These are phyloP conservation scores for Phalaenopsis equestris DNA, from an alignment of 106 monocot genomes.

Conservation along the genomic window DNA sequence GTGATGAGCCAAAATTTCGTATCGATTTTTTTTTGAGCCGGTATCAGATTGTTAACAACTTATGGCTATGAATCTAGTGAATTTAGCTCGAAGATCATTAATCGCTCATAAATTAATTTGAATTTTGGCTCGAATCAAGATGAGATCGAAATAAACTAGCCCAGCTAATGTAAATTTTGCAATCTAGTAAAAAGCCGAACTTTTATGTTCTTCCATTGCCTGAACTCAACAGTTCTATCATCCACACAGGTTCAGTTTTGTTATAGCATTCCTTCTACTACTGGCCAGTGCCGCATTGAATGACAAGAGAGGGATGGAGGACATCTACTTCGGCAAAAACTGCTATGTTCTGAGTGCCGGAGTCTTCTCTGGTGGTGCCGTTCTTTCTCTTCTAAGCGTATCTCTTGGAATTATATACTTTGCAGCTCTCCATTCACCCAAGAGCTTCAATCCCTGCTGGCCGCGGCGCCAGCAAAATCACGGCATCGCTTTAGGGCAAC, in stretches of 20 bases:
- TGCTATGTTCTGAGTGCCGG: constrained; percentile 83
- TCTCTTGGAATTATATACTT: constrained; percentile 58
- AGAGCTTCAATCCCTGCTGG: constrained; percentile 8
- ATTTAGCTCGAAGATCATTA: no score
- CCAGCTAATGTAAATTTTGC: no score
- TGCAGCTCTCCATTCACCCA: constrained; percentile 30
- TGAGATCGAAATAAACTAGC: no score
- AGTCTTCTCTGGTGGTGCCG: constrained; percentile 58
- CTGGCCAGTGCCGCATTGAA: constrained; percentile 67
- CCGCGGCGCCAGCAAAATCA: constrained; percentile 21
- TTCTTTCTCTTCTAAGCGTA: constrained; percentile 47
- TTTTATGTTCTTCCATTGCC: background rate
- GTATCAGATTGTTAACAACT: no score
- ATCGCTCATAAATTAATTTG: no score
- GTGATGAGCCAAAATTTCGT: no score
- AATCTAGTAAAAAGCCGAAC: no score
- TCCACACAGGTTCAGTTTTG: constrained; percentile 57
- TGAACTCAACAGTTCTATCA: background rate
- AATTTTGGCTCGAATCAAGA: no score
- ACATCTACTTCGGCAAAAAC: constrained; percentile 49
- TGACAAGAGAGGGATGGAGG: constrained; percentile 41
- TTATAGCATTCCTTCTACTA: constrained; percentile 69
- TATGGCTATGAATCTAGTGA: no score
- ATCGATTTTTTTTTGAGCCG: no score
- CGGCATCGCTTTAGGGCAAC: constrained; percentile 70